These are phyloP conservation scores for Boletellus sp. DNA, from an alignment of 768 basidiomycete species.

Conservation along the genomic window DNA sequence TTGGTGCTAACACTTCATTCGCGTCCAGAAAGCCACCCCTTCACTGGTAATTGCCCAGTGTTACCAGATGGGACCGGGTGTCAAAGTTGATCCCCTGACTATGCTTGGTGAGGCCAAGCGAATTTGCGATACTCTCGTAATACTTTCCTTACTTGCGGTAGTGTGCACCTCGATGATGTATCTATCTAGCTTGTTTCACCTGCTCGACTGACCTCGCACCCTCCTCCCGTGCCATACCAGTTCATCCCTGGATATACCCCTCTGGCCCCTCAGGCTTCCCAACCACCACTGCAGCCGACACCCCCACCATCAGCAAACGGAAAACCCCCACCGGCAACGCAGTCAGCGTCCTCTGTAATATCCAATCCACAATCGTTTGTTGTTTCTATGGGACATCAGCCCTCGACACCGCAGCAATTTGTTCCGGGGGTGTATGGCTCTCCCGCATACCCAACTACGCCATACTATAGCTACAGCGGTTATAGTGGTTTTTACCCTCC, in stretches of 20 bases:
- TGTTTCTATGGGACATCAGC: slow-evolving; percentile 59
- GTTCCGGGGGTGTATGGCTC: slow-evolving; percentile 30
- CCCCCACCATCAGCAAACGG: slow-evolving; percentile 34
- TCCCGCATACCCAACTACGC: slow-evolving; percentile 54
- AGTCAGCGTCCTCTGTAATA: slow-evolving; percentile 48
- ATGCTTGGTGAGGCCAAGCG: slow-evolving; percentile 77
- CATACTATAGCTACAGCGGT: slow-evolving; percentile 59
- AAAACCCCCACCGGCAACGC: slow-evolving; percentile 29
- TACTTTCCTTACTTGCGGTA: slow-evolving; percentile 9
- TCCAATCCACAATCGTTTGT: slow-evolving; percentile 73
- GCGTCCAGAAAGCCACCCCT: slow-evolving; percentile 49
- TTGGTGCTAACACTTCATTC: slow-evolving; percentile 8
- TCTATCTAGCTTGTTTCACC: slow-evolving; percentile 65
- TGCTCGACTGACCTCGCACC: slow-evolving; percentile 59
- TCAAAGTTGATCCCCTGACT: slow-evolving; percentile 67
- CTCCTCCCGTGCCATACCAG: slow-evolving; percentile 59
- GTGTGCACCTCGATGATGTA: slow-evolving; percentile 10
- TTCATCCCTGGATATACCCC: slow-evolving; percentile 39
- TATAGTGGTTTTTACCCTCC: slow-evolving; percentile 33
- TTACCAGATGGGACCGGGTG: slow-evolving; percentile 67
- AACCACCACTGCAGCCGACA: slow-evolving; percentile 37
- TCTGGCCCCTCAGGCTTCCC: slow-evolving; percentile 20
- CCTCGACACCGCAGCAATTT: slow-evolving; percentile 45
- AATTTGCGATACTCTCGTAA: slow-evolving; percentile 72
- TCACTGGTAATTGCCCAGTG: slow-evolving; percentile 76